Evolutionary conservation across 306 rosid genomes (phyloP).

Genomic region (Acacia confusa): DNA sequence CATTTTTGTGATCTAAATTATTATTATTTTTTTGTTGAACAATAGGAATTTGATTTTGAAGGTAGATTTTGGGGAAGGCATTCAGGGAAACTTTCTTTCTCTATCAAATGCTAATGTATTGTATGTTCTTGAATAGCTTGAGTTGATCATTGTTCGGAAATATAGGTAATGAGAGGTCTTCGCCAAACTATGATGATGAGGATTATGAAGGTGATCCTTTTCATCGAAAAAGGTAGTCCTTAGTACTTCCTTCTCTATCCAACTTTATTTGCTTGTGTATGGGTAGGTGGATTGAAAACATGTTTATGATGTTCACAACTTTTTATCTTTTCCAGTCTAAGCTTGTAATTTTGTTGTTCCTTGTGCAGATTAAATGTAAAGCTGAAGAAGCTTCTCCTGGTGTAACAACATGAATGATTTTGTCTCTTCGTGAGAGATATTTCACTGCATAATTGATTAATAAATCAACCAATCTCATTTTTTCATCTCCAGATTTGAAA

Average conservation of each 20-base stretch:
- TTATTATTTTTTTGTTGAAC: background rate
- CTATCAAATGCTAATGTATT: background rate
- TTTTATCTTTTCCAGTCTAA: background rate
- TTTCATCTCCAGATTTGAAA: no score
- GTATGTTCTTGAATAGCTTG: background rate
- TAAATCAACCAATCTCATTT: no score
- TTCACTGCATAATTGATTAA: background rate
- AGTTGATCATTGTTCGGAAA: constrained; percentile 22
- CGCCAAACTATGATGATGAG: constrained; percentile 67
- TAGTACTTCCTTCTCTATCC: background rate
- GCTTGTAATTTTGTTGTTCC: constrained; percentile 3
- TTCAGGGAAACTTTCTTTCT: constrained; percentile 44
- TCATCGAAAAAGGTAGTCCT: constrained; percentile 60
- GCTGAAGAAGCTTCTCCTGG: constrained; percentile 89
- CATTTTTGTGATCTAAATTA: no score
- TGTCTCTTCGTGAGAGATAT: constrained; percentile 94
- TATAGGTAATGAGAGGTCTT: constrained; percentile 64
- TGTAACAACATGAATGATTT: constrained; percentile 86
- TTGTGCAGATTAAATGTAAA: constrained; percentile 52
- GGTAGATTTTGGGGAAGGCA: constrained; percentile 64
- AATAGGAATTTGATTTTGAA: constrained; percentile 85
- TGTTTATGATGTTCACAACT: background rate
- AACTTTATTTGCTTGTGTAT: constrained; percentile 14
- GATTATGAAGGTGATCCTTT: constrained; percentile 49
- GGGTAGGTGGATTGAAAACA: background rate